Base-by-base conservation (phyloP, 805 yeast species). In the Candida xyloterini region DNA sequence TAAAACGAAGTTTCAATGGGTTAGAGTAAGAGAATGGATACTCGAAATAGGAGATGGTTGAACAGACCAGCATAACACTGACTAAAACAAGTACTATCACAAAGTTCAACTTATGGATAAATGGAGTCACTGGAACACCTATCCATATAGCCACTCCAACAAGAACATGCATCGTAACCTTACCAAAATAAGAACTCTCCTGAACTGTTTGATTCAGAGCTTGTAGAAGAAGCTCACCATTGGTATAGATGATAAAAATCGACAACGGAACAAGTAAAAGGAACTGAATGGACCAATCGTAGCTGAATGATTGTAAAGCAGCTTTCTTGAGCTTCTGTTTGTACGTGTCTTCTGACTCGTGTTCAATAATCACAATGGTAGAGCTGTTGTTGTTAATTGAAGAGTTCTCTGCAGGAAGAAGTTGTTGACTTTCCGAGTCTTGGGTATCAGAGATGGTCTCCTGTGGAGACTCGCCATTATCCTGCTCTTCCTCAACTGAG, bases 271-370 rank as follows among this genome's bases (percentile, higher is more conserved):
- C 86, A 13, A 82, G 57, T 1, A 80, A 46, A 23, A 85, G 48
- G 52, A 76, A 87, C 58, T 89, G 95, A 13, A 86, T 48, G 11
- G 81, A 70, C 96, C 96, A 89, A 52, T 84, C 95, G 55, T 83
- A 86, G 28, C 81, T 74, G 33, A 74, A 71, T 4, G 78, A 74
- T 35, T 65, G 68, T 27, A 61, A 40, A 7, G 67, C 67, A 4
- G 61, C 52, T 1, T 44, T 40, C 33, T 59, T 58, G 32, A 61
- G 42, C 10, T 52, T 52, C 11, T 52, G 55, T 21, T 52, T 36
- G 35, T 50, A 55, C 2, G 59, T 50, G 0, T 47, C 57, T 28
- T 51, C 57, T 1, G 56, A 39, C 34, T 51, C 62, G 33, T 58
- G 60, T 11, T 56, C 56, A 27, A 57, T 46, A n/a, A 53, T 49